Evolutionary conservation across 257 asterid species (phyloP).

Genomic region (Capsicum pubescens): DNA sequence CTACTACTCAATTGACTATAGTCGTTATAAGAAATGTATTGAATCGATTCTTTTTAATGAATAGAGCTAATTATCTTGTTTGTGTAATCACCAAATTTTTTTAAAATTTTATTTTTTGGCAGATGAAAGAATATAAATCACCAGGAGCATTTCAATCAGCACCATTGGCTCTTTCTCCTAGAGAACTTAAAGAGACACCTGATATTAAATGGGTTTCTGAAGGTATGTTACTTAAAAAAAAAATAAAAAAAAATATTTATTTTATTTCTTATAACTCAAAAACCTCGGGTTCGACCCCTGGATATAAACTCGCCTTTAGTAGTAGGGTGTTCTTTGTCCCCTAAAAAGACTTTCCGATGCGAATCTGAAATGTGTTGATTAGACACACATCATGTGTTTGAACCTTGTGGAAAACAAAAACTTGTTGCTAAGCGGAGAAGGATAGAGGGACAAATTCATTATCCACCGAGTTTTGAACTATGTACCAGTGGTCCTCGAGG

Average conservation of each 20-base stretch:
- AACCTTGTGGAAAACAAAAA: neutral
- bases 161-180: slow-evolving; percentile 55
- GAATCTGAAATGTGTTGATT: neutral
- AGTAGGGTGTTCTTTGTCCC: too few species aligned
- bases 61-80: rapidly evolving
- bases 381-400: too few species aligned
- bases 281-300: too few species aligned
- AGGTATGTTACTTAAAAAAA: slow-evolving; percentile 46
- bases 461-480: neutral
- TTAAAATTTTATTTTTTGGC: neutral
- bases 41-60: neutral
- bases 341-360: too few species aligned
- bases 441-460: neutral
- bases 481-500: neutral
- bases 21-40: neutral
- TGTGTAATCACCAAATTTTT: neutral
- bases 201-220: slow-evolving; percentile 83
- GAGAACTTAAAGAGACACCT: slow-evolving; percentile 52
- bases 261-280: neutral
- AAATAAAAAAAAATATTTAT: too few species aligned
- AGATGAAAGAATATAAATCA: slow-evolving; percentile 77
- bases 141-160: slow-evolving; percentile 60
- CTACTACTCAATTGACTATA: neutral
- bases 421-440: neutral
- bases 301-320: too few species aligned